These are phyloP conservation scores for Bocquillonia castaneifolia DNA, from an alignment of 441 rosid species.

Conservation along the genomic window DNA sequence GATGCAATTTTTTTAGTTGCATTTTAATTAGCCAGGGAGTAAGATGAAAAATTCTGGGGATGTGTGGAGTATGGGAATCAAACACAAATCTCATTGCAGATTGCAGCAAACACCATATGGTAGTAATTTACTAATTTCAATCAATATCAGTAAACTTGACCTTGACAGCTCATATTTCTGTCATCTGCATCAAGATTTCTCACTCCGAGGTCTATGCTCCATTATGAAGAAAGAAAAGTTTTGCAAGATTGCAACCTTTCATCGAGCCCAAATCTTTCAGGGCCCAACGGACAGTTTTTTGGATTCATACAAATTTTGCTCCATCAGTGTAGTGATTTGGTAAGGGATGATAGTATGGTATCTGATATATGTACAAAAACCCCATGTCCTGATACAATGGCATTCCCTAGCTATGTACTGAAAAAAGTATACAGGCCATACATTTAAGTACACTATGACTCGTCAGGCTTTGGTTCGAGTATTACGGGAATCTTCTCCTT, in stretches of 20 bases:
- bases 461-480: slow-evolving; percentile 84
- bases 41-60: no score
- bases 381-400: slow-evolving; percentile 15
- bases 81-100: neutral
- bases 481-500: slow-evolving; percentile 79
- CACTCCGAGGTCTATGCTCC: neutral
- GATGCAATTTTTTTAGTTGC: no score
- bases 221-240: neutral
- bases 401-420: slow-evolving; percentile 21
- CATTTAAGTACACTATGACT: slow-evolving; percentile 37
- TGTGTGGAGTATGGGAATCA: neutral
- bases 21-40: no score
- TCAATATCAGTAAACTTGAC: neutral
- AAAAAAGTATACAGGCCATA: slow-evolving; percentile 20
- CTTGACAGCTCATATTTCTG: neutral
- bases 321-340: slow-evolving; percentile 1
- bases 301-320: slow-evolving; percentile 7
- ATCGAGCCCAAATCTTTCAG: neutral
- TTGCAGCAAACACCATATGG: neutral
- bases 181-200: neutral
- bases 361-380: slow-evolving; percentile 31
- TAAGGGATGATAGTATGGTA: neutral
- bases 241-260: neutral
- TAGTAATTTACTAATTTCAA: neutral
- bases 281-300: neutral